Evolutionary conservation across 2,329 filamentous ascomycete species (phyloP), one percentile per base, ranked within the genome.

Genomic region (Trichoderma endophyticum): DNA sequence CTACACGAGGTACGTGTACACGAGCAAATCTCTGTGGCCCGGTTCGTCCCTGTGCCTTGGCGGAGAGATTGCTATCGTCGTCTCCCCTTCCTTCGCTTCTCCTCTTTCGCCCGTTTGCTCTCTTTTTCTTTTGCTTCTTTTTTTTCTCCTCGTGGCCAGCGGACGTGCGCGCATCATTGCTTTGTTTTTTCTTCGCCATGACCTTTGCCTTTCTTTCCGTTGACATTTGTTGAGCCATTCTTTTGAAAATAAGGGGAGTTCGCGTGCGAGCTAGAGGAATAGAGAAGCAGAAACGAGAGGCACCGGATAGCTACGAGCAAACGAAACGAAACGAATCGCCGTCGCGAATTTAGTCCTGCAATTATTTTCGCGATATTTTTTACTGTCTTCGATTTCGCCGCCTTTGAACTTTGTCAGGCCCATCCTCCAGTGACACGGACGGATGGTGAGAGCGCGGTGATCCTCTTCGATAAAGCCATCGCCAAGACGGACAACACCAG

Each of bases 161-260:
- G 67, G 39, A 62, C 43, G 67, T 54, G 67, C 57, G 67, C 57
- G 67, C 67, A 54, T 61, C 57, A 34, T 62, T 70, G 39, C 39
- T 54, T 62, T 57, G 57, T 39, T 61, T 71, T 70, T 43, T 66
- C 51, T 34, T 76, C 75, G 75, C 65, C 71, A 76, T 77, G 75
- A 73, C 65, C 71, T 70, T 71, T 63, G 69, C 64, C 30, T 66
- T 70, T 39, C 48, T 15, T 32, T 73, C 61, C 18, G n/a, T 62
- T 70, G 21, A 59, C 24, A 68, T 9, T 54, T 60, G 65, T 69
- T 68, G 63, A 74, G 71, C 71, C 71, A 61, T 69, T 74, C 72
- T 67, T 73, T 51, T 14, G 18, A 54, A 51, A 54, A 34, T 11
- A 51, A 65, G 36, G 54, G 69, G 36, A 36, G 28, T 60, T 54